Conservation (phyloP, 257 asterid genomes). For the Capsicum baccatum region DNA sequence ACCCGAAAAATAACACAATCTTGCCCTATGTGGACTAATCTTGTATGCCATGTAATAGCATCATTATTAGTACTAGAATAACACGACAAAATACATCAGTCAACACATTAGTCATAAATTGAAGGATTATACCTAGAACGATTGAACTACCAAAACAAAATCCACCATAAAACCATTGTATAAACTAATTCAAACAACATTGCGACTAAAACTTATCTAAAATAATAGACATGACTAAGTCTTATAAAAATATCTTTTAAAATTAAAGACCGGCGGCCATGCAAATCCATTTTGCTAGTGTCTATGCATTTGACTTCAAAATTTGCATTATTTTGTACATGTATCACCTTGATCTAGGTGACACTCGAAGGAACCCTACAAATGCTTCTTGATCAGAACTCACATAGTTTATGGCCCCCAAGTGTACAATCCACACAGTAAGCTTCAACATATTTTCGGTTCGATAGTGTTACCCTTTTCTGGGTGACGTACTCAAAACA, state of each 20-base stretch:
- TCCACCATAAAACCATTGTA: not conserved
- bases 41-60: not conserved
- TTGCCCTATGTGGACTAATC: not conserved
- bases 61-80: not conserved
- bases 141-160: not conserved
- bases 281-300: not conserved
- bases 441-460: not conserved
- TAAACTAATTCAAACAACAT: not conserved
- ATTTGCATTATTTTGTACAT: not conserved
- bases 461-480: not conserved
- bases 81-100: not conserved
- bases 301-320: not conserved
- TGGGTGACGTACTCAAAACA: not conserved
- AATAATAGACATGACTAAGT: too few species aligned
- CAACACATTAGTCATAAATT: not conserved
- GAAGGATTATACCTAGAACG: not conserved
- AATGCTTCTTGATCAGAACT: not conserved
- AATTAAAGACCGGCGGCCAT: not conserved
- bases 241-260: too few species aligned
- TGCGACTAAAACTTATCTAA: not conserved
- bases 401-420: not conserved
- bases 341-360: not conserved
- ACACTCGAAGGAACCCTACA: not conserved
- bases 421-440: not conserved
- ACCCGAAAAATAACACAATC: not conserved